phyloP scores from a whole-genome alignment of 23 red algal genomes.

The Cyanidioschyzon merolae region DNA sequence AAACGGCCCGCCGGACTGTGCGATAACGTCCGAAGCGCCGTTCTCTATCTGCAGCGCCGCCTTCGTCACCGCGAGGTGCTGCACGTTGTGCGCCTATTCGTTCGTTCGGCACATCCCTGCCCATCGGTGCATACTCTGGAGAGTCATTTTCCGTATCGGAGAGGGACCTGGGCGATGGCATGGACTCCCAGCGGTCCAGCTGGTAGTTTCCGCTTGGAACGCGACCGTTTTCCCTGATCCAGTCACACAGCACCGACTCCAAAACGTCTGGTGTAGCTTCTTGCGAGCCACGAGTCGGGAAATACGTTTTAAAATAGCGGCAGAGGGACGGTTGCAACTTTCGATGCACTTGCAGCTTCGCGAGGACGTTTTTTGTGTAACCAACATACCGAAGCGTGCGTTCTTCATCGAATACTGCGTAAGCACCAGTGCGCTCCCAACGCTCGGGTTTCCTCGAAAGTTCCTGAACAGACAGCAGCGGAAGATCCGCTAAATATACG shows the following conservation, averaged over 20 bases:
- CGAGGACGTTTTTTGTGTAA: constrained; percentile 42
- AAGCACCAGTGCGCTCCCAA: constrained; percentile 25
- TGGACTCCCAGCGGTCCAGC: neutral
- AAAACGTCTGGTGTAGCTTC: constrained; percentile 32
- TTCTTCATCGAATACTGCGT: constrained; percentile 30
- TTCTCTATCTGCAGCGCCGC: neutral
- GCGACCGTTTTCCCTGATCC: constrained; percentile 57
- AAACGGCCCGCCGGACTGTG: neutral
- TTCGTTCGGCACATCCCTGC: neutral
- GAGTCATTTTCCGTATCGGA: neutral
- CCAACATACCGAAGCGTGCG: constrained; percentile 38
- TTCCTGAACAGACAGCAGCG: neutral
- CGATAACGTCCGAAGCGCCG: neutral
- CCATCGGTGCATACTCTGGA: neutral
- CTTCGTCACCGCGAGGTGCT: neutral
- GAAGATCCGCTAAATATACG: constrained; percentile 6
- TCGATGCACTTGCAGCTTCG: constrained; percentile 38
- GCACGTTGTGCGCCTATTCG: neutral
- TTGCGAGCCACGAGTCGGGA: constrained; percentile 1
- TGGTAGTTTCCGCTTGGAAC: constrained; percentile 41
- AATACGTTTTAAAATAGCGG: neutral
- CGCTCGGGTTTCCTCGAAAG: neutral
- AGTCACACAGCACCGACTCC: constrained; percentile 46
- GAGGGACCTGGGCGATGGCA: neutral
- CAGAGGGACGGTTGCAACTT: neutral